Evolutionary conservation across 75 land plant genomes (phyloP).

Genomic region (Pinus taeda): DNA sequence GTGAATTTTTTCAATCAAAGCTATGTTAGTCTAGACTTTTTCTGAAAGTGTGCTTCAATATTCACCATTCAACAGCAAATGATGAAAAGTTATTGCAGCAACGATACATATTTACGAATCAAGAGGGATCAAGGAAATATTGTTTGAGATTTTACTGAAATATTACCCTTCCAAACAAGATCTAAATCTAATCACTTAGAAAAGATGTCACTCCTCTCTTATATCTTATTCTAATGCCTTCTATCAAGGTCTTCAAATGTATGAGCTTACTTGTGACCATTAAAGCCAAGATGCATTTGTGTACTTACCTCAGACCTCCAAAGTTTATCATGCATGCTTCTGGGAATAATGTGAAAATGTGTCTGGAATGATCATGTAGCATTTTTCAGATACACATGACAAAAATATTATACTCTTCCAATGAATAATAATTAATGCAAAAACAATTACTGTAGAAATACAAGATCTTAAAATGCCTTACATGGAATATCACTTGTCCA

Average conservation of each 20-base stretch:
- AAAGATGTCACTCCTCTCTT: neutral
- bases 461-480: slow-evolving; percentile 25
- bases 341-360: slow-evolving; percentile 87
- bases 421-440: neutral
- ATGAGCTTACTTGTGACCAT: neutral
- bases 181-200: neutral
- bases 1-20: neutral
- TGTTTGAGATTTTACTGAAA: neutral
- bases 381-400: neutral
- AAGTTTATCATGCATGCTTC: slow-evolving; percentile 55
- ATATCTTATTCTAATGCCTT: neutral
- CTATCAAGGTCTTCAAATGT: neutral
- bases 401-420: neutral
- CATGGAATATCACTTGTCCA: slow-evolving; percentile 95
- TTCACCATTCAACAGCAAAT: neutral
- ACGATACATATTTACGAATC: too few species aligned
- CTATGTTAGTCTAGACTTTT: neutral
- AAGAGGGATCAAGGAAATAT: slow-evolving; percentile 5
- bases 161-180: neutral
- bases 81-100: neutral
- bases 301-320: slow-evolving; percentile 77
- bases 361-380: slow-evolving; percentile 45
- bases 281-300: neutral
- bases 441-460: neutral
- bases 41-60: slow-evolving; percentile 1